Conservation (phyloP, 2,329 filamentous ascomycete species). For the Epichloe scottii region DNA sequence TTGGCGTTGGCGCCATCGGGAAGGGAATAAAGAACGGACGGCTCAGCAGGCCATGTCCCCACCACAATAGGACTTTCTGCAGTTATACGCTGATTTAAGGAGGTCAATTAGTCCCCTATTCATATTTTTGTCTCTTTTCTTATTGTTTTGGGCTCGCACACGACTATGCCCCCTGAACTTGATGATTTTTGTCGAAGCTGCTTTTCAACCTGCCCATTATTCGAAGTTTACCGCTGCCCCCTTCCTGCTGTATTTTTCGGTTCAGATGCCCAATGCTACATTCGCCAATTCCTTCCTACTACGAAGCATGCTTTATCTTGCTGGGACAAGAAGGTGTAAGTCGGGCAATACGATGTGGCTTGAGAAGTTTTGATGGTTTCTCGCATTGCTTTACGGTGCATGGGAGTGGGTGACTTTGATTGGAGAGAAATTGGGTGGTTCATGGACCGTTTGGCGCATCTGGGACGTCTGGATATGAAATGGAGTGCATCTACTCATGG, state of each 20-base stretch:
- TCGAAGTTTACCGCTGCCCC: neutral
- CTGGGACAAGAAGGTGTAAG: neutral
- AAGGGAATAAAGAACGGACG: neutral
- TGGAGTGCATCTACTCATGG: neutral
- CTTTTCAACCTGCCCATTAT: too few relatives aligned
- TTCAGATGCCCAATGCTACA: neutral
- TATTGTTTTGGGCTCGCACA: neutral
- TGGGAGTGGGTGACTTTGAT: neutral
- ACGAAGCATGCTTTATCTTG: neutral
- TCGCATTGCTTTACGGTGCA: constrained; percentile 4
- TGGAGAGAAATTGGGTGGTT: neutral
- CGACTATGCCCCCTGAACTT: neutral
- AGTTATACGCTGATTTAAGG: neutral
- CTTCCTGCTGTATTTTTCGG: neutral
- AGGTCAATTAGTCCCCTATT: neutral
- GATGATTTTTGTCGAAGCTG: neutral
- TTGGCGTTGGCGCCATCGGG: constrained; percentile 1
- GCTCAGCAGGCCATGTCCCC: constrained; percentile 1
- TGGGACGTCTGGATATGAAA: constrained; percentile 1
- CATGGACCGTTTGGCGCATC: constrained; percentile 1
- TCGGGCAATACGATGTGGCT: neutral
- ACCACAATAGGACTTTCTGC: neutral
- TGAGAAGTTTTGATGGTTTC: neutral
- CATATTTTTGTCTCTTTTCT: neutral
- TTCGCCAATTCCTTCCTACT: neutral